Base-by-base conservation (phyloP, 1,284 basidiomycete species). In the Agaricales sp. region DNA sequence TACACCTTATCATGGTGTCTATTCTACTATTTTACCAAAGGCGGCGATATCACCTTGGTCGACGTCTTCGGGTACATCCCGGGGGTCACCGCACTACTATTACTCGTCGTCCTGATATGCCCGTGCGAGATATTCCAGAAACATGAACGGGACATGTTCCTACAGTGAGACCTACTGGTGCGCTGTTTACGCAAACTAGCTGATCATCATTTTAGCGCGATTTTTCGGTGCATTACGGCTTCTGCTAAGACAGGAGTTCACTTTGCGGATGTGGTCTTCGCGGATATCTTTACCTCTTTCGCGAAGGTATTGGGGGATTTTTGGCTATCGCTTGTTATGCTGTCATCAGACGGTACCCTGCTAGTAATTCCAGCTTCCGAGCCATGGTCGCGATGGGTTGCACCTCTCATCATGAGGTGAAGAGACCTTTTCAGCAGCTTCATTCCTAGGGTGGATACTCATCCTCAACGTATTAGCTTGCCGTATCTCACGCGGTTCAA, bases 271-370 rank as follows among this genome's bases (percentile, higher is more conserved):
- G 82, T 99, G 44, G 79, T 99, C 44, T 80, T 96, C 51, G 94
- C 95, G 50, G 96, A 99, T 74, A 81, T 97, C 53, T 78, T 96
- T 58, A 99, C 96, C 0, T 96, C 92, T 0, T 96, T 92, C 58
- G 93, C 96, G 39, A 97, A 97, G 68, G 93, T 99, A 22, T 71
- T 98, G 30, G 96, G 93, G 14, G 95, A 99, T 59, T 71, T 95
- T 45, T 98, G 90, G 88, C 69, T 97, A 20, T 92, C 89, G 1
- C 59, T 85, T 2, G 85, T 78, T 62, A 85, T 90, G 92, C 65
- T 90, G 49, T 65, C 86, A 51, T 85, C 85, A 6, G 78, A 86
- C 25, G 84, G 87, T 41, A 89, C 83, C 57, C 71, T 92, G 21
- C 68, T 87, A 18, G 65, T 72, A 2, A 71, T 80, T 43, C 83